A percentile compares a stretch with the other conserved stretches of the same genome.
These are phyloP conservation scores for Theileria luwenshuni DNA, from an alignment of 169 alveolate genomes.

Conservation along the genomic window DNA sequence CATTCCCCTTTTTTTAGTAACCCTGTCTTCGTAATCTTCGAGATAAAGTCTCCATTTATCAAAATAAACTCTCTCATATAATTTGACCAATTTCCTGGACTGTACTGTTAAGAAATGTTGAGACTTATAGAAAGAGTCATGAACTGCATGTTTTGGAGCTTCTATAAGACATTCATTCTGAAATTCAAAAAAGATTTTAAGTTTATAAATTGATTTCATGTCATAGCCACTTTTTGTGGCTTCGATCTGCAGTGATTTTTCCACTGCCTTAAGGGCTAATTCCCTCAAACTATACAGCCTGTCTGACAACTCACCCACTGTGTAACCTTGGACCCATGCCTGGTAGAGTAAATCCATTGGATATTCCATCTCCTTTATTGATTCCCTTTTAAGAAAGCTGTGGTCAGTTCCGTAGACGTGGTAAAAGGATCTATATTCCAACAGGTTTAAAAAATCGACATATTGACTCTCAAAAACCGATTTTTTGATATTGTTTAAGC, in stretches of 20 bases:
- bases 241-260: slow-evolving; percentile 10
- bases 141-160: slow-evolving; percentile 1
- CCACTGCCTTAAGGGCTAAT: slow-evolving; percentile 14
- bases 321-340: slow-evolving; percentile 20
- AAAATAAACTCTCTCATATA: slow-evolving; percentile 9
- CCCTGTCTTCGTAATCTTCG: background rate
- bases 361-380: background rate
- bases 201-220: background rate
- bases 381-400: background rate
- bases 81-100: slow-evolving; percentile 1
- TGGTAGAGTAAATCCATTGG: slow-evolving; percentile 18
- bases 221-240: slow-evolving; percentile 16
- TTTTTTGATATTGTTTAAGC: slow-evolving; percentile 5
- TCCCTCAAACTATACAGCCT: slow-evolving; percentile 19
- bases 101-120: slow-evolving; percentile 9
- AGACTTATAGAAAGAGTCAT: slow-evolving; percentile 1
- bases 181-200: slow-evolving; percentile 22
- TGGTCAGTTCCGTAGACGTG: slow-evolving; percentile 2
- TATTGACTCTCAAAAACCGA: slow-evolving; percentile 12
- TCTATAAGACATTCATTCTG: slow-evolving; percentile 16
- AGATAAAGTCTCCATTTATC: slow-evolving; percentile 1
- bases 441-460: background rate
- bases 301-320: slow-evolving; percentile 14
- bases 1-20: background rate
- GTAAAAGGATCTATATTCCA: slow-evolving; percentile 18